These are phyloP conservation scores for Drechslerella dactyloides DNA, from an alignment of 2,329 filamentous ascomycete genomes.

Conservation along the genomic window DNA sequence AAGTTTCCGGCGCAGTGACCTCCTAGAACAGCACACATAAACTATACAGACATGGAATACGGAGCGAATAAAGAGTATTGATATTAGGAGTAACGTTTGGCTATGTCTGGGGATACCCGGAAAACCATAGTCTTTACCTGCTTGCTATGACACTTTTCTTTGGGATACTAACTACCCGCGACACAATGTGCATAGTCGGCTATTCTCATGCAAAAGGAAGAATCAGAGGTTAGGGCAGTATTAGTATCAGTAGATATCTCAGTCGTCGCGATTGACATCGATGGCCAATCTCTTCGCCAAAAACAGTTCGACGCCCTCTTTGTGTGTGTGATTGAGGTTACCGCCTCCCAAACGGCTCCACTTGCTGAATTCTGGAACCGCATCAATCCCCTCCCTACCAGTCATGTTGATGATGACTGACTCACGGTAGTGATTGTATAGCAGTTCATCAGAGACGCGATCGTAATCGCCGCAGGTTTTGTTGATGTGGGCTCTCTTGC, in stretches of 20 bases:
- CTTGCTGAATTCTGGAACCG: neutral
- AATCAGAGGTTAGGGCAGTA: no score
- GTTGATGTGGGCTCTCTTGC: conserved; percentile 7
- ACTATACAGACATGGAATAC: no score
- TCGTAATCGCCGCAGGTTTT: neutral
- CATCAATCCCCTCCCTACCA: conserved; percentile 9
- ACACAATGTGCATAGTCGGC: no score
- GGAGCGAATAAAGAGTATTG: no score
- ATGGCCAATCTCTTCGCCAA: conserved; percentile 13
- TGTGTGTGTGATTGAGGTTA: neutral
- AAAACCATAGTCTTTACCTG: no score
- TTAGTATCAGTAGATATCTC: neutral
- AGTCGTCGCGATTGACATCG: conserved; percentile 3
- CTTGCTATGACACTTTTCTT: no score
- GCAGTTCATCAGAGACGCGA: conserved; percentile 22
- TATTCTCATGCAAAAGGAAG: no score
- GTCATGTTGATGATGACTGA: conserved; percentile 32
- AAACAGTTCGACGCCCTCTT: conserved; percentile 17
- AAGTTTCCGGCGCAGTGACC: neutral
- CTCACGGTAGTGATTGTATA: conserved; percentile 33
- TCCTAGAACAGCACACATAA: no score
- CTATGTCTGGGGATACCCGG: no score
- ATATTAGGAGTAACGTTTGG: no score
- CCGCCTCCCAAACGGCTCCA: neutral
- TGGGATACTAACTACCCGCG: no score